Percentiles rank a stretch among this genome's conserved stretches.
These are phyloP conservation scores for Cercospora sp. DNA, from an alignment of 2,329 filamentous ascomycete genomes.

Conservation along the genomic window DNA sequence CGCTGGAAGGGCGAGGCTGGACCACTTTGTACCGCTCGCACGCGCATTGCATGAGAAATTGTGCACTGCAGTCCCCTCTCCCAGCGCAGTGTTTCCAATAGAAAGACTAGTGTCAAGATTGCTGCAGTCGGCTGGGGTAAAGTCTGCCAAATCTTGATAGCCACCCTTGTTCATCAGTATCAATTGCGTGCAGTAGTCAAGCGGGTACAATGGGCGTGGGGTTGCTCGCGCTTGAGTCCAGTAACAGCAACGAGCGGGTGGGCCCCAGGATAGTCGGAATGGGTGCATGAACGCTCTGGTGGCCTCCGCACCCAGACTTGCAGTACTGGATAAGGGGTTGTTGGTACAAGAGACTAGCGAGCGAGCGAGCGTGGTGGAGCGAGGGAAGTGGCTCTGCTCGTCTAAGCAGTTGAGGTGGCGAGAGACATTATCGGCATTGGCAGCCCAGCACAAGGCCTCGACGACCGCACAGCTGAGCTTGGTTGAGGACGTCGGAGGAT, in stretches of 20 bases:
- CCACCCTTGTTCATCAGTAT: constrained; percentile 2
- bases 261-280: background rate
- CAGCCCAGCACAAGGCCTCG: background rate
- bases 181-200: constrained; percentile 18
- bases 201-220: constrained; percentile 19
- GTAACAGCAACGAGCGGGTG: constrained; percentile 2
- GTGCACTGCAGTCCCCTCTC: background rate
- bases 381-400: constrained; percentile 9
- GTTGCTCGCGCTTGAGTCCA: background rate
- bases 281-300: constrained; percentile 19
- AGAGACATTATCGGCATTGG: background rate
- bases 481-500: background rate
- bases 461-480: background rate
- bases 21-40: background rate
- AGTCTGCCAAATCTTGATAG: constrained; percentile 12
- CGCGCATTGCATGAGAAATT: background rate
- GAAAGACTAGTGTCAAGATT: background rate
- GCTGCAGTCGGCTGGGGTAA: background rate
- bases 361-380: background rate
- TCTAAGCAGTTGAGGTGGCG: constrained; percentile 20
- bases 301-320: constrained; percentile 6
- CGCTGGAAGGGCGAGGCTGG: background rate
- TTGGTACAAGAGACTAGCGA: background rate
- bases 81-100: constrained; percentile 11
- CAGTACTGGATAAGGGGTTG: constrained; percentile 15